Evolutionary conservation across 495 filamentous ascomycete species (phyloP), one percentile per base, ranked within the genome.

Genomic region (Podospora bellae-mahoneyi): DNA sequence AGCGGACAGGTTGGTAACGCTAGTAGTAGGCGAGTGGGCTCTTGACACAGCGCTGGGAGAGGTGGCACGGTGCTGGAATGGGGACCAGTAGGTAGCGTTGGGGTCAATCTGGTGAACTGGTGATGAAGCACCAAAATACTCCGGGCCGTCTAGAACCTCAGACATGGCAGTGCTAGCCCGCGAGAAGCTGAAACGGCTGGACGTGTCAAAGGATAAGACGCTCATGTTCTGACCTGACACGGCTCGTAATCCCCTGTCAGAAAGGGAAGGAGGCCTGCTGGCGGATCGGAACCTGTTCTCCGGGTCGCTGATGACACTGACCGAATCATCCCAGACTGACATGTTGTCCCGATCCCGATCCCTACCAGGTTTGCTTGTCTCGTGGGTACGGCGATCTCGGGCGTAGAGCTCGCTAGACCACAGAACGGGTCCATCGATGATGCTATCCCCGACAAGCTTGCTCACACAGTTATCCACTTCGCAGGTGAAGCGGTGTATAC

Each of bases 371-470:
- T 84, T 85, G 34, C 84, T 86, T 62, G 88, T 88, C 69, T 96
- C 92, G 66, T 94, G 89, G 39, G 83, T 86, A 53, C 84, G 85
- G 65, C 92, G 89, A 71, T 97, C 94, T 64, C 89, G 84, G 69
- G 87, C 86, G 75, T 91, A 98, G 4, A 99, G 82, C 61, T 94
- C 92, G 73, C 93, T 97, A 0, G 93, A 93, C 92, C 92, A 97
- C 3, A 98, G 78, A 2, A 97, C 92, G 7, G 95, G 93, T 0
- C 92, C 91, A 56, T 96, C 93, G 57, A 92, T 80, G 74, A 97
- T 88, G 64, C 88, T 92, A 64, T 95, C 91, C 53, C 93, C 92
- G 20, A 96, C 90, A 1, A 99, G 82, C 76, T 93, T 94, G 73
- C 85, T 90, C 77, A 97, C 89, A 71, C 92, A 96, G 66, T 84